Base-by-base conservation (phyloP, 129 eudicot species). In the Ambrosia artemisiifolia region DNA sequence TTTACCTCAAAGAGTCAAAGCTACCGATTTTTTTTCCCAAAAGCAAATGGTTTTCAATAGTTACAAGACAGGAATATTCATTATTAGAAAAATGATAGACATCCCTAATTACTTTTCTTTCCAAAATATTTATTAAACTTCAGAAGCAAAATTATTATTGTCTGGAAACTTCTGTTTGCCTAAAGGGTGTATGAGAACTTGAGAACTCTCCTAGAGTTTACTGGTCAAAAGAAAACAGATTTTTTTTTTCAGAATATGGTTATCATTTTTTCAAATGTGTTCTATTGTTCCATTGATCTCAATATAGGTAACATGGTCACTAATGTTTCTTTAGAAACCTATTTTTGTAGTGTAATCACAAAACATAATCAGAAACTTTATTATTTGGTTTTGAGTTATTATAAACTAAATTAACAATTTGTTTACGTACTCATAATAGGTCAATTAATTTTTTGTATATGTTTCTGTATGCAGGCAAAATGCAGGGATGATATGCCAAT, bases 401-500 rank as follows among this genome's bases (percentile, higher is more conserved):
- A 70, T 70, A 42, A 49, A 18, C 20, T 17, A 24, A 51, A 20
- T 56, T 11, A 5, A 36, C 49, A 7, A 4, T 34, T 17, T 10
- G 30, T 16, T 66, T 28, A 3, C 35, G 34, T 71, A 61, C 73
- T 43, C 54, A 53, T 63, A 56, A 20, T 65, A 48, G 69, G 59
- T 72, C 71, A 12, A 20, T 34, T 73, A 67, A n/a, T 36, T 66
- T 11, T 63, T 12, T 69, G 35, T 65, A 63, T 11, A 17, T 73
- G 46, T 56, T 69, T 77, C 67, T 32, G 44, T 75, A 24, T 78
- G 79, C 81, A 93, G 98, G 90, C 82, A 79, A 82, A 72, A 82
- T 74, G 88, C 50, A 76, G 75, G 38, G 87, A 85, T 72, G 91
- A 93, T 53, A 62, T 86, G 70, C 98, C 98, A 1, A 93, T 93